phyloP scores from a whole-genome alignment of 1,284 basidiomycete genomes.

The Irpex lacteus region DNA sequence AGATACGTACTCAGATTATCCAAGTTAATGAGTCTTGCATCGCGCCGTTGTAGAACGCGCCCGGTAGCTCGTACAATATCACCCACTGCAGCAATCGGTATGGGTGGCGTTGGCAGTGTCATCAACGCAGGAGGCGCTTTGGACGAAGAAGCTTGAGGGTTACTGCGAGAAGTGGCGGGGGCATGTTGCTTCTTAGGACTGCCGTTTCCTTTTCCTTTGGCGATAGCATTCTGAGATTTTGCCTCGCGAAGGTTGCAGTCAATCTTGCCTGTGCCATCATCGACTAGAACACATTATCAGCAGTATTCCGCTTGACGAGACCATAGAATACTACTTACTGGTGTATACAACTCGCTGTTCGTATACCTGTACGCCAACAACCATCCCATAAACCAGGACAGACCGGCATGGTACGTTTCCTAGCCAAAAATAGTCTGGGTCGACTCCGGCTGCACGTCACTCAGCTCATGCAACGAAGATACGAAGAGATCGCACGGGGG shows the following conservation, averaged over 20 bases:
- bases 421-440: slow-evolving; percentile 63
- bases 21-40: slow-evolving; percentile 46
- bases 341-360: slow-evolving; percentile 60
- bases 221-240: neutral
- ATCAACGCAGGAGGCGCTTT: neutral
- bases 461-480: neutral
- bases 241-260: slow-evolving; percentile 44
- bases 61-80: slow-evolving; percentile 48
- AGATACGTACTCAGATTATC: too few relatives aligned
- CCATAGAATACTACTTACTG: slow-evolving; percentile 32
- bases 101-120: slow-evolving; percentile 21
- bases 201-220: neutral
- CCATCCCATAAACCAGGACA: slow-evolving; percentile 55
- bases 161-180: neutral
- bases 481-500: too few relatives aligned
- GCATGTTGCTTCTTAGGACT: slow-evolving; percentile 1
- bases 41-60: slow-evolving; percentile 38
- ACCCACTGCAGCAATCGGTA: slow-evolving; percentile 47
- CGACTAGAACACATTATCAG: slow-evolving; percentile 42
- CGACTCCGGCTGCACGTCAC: slow-evolving; percentile 14
- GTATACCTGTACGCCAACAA: slow-evolving; percentile 59
- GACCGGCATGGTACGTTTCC: slow-evolving; percentile 68
- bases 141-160: slow-evolving; percentile 6
- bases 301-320: neutral
- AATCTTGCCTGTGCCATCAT: slow-evolving; percentile 69